phyloP scores from a whole-genome alignment of 768 basidiomycete genomes.

The Tulasnella sp. region DNA sequence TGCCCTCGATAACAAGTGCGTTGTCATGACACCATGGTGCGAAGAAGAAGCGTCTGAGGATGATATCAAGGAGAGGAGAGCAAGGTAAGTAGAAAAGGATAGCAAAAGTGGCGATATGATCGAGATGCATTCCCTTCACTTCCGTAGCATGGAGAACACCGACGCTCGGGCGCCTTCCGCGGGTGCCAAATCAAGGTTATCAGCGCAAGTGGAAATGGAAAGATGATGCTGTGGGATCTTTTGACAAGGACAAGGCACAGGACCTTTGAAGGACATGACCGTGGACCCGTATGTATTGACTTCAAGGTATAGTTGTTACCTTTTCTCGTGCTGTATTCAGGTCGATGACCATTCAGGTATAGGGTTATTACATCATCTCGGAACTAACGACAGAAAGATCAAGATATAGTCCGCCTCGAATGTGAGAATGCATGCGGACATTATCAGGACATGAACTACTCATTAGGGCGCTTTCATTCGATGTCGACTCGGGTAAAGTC shows the following conservation, averaged over 20 bases:
- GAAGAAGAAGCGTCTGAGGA: constrained; percentile 88
- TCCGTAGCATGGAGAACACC: constrained; percentile 65
- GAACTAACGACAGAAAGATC: constrained; percentile 85
- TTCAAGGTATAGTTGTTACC: background rate
- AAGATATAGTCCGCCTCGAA: constrained; percentile 74
- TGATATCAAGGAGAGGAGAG: constrained; percentile 92
- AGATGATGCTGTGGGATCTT: constrained; percentile 83
- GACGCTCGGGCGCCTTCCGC: constrained; percentile 69
- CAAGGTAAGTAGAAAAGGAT: constrained; percentile 69
- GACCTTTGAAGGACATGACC: constrained; percentile 72
- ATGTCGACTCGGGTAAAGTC: constrained; percentile 54
- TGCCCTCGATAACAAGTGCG: constrained; percentile 73
- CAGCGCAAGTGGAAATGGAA: constrained; percentile 76
- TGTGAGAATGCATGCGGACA: constrained; percentile 70
- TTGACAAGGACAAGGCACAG: constrained; percentile 60
- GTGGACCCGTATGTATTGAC: background rate
- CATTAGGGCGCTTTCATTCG: constrained; percentile 73
- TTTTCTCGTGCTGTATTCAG: background rate
- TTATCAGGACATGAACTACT: constrained; percentile 70
- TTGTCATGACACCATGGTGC: constrained; percentile 92
- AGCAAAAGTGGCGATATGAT: constrained; percentile 83
- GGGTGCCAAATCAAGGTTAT: constrained; percentile 63
- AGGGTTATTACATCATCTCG: constrained; percentile 71
- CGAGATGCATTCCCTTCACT: too few species aligned
- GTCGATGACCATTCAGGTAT: too few species aligned